Percentiles rank a stretch among this genome's conserved stretches.
These are phyloP conservation scores for Blastobotrys americana DNA, from an alignment of 805 yeast species.

Conservation along the genomic window DNA sequence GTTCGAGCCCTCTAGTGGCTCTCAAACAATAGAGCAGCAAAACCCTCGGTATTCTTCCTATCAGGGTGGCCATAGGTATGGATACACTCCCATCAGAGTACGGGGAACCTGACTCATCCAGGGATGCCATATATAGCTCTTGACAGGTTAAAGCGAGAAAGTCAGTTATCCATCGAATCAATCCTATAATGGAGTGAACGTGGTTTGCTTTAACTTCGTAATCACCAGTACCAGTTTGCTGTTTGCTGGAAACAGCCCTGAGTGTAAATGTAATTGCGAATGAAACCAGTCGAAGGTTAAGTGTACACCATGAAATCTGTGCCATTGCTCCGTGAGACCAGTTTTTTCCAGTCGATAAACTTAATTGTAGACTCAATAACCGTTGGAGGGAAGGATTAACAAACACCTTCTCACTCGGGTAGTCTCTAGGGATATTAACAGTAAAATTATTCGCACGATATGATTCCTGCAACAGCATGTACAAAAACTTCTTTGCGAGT, in stretches of 20 bases:
- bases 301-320: slow-evolving; percentile 51
- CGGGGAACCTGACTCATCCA: slow-evolving; percentile 7
- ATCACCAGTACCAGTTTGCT: slow-evolving; percentile 15
- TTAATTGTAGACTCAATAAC: slow-evolving; percentile 59
- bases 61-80: slow-evolving; percentile 28
- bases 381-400: slow-evolving; percentile 74
- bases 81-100: slow-evolving; percentile 13
- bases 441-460: slow-evolving; percentile 71
- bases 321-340: slow-evolving; percentile 41
- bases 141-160: slow-evolving; percentile 65
- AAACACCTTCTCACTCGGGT: slow-evolving; percentile 62
- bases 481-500: slow-evolving; percentile 30
- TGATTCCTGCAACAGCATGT: slow-evolving; percentile 51
- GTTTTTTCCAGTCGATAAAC: slow-evolving; percentile 47
- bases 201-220: slow-evolving; percentile 25
- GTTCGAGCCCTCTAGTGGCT: slow-evolving; percentile 34
- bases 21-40: slow-evolving; percentile 31
- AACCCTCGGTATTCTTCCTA: slow-evolving; percentile 32
- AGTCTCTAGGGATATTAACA: slow-evolving; percentile 59
- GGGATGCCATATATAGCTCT: slow-evolving; percentile 39
- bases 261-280: slow-evolving; percentile 66
- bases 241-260: slow-evolving; percentile 31
- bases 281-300: slow-evolving; percentile 63
- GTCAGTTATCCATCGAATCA: slow-evolving; percentile 80
- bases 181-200: slow-evolving; percentile 46